Evolutionary conservation across 352 stramenopile species (phyloP).

Genomic region (Globisporangium orthogonon): DNA sequence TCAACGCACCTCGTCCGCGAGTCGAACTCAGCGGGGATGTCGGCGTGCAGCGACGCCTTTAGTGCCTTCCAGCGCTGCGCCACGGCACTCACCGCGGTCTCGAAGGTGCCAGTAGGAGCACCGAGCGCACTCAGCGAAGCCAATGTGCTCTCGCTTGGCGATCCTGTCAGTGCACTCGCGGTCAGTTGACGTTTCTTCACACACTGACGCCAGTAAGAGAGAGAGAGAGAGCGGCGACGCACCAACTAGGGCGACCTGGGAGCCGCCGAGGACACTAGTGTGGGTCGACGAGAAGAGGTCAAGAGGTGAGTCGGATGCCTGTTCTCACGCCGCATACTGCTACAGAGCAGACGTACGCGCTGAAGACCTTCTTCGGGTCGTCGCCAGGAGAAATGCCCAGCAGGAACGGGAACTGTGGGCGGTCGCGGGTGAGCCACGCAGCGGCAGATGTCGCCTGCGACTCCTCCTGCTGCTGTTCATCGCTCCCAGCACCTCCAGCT

Average conservation of each 20-base stretch:
- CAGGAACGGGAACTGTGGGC: constrained; percentile 62
- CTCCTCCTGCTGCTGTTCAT: constrained; percentile 5
- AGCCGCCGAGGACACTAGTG: background rate
- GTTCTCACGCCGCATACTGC: background rate
- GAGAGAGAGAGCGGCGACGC: constrained; percentile 1
- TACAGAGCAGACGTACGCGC: constrained; percentile 14
- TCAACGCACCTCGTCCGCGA: constrained; percentile 15
- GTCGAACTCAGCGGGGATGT: constrained; percentile 36
- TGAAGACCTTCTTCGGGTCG: constrained; percentile 24
- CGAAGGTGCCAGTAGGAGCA: constrained; percentile 15
- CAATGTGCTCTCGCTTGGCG: constrained; percentile 23
- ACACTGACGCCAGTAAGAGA: background rate
- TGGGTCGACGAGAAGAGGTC: background rate
- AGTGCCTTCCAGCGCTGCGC: constrained; percentile 32
- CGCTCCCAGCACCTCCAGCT: background rate
- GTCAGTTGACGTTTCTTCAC: background rate
- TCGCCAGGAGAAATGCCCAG: constrained; percentile 53
- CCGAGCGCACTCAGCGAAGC: constrained; percentile 28
- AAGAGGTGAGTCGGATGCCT: background rate
- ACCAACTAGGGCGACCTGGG: background rate
- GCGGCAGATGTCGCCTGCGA: constrained; percentile 1
- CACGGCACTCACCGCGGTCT: constrained; percentile 18
- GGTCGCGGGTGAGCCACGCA: constrained; percentile 41
- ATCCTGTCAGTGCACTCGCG: constrained; percentile 12
- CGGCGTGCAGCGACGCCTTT: constrained; percentile 33